phyloP scores from a whole-genome alignment of 2,329 filamentous ascomycete species.

The Colletotrichum plurivorum region DNA sequence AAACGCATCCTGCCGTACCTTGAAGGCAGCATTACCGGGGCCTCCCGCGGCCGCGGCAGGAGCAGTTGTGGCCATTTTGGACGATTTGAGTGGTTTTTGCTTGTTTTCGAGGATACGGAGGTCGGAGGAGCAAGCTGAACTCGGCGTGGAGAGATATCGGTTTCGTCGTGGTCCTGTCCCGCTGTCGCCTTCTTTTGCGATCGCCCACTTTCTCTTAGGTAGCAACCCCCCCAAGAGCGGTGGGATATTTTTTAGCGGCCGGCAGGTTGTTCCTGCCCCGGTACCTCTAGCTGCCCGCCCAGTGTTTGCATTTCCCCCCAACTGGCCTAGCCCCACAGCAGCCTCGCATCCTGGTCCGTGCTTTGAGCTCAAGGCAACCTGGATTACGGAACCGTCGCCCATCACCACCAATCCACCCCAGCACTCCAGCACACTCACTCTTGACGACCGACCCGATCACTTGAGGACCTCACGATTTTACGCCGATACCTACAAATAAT shows the following conservation, averaged over 20 bases:
- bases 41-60: constrained; percentile 52
- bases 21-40: constrained; percentile 69
- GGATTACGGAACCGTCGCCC: constrained; percentile 45
- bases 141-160: constrained; percentile 26
- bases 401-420: constrained; percentile 34
- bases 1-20: constrained; percentile 56
- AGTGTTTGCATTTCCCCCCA: constrained; percentile 25
- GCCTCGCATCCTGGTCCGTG: constrained; percentile 43
- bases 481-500: neutral
- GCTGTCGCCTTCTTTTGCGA: constrained; percentile 41
- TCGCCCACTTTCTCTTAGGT: constrained; percentile 42
- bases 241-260: constrained; percentile 44
- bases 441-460: constrained; percentile 28
- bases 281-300: neutral
- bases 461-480: constrained; percentile 25
- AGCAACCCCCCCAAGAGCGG: constrained; percentile 37
- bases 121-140: constrained; percentile 24
- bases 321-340: constrained; percentile 40
- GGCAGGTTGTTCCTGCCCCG: constrained; percentile 43
- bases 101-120: constrained; percentile 10
- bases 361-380: constrained; percentile 45
- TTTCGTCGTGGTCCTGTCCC: constrained; percentile 40
- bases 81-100: constrained; percentile 41
- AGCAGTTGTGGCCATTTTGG: constrained; percentile 62
- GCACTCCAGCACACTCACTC: constrained; percentile 9